phyloP scores from a whole-genome alignment of 441 rosid genomes.

The Pelargonium citronellum region DNA sequence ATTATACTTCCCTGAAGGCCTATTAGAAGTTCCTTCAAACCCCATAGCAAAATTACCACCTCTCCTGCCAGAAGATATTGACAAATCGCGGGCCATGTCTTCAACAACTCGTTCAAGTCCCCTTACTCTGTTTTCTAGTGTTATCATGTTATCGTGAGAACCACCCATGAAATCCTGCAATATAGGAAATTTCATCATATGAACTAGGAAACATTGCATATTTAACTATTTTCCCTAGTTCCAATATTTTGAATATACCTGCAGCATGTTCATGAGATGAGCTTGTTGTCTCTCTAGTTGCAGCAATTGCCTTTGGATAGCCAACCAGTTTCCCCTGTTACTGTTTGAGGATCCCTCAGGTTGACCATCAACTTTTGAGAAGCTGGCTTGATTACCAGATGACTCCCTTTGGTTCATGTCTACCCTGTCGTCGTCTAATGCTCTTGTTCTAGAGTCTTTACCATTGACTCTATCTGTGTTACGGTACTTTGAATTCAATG shows the following conservation, averaged over 20 bases:
- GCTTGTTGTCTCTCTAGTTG: conserved; percentile 91
- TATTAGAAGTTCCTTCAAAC: conserved; percentile 53
- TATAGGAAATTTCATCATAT: conserved; percentile 18
- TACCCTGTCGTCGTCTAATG: conserved; percentile 49
- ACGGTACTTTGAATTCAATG: conserved; percentile 37
- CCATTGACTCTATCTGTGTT: conserved; percentile 48
- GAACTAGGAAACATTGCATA: conserved; percentile 15
- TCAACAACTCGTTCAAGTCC: conserved; percentile 95
- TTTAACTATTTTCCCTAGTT: conserved; percentile 4
- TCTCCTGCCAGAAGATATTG: conserved; percentile 77
- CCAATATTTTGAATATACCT: conserved; percentile 44
- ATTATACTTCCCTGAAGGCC: conserved; percentile 60
- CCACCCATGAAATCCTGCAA: conserved; percentile 97
- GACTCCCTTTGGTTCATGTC: conserved; percentile 50
- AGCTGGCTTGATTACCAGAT: conserved; percentile 43
- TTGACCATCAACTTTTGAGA: conserved; percentile 56
- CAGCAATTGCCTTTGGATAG: conserved; percentile 89
- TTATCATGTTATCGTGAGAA: conserved; percentile 87
- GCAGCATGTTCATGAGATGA: conserved; percentile 91
- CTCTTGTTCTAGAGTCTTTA: conserved; percentile 49
- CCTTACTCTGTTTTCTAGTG: conserved; percentile 86
- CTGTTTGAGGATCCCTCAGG: conserved; percentile 65
- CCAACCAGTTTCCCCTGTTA: conserved; percentile 84
- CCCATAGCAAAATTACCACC: conserved; percentile 51
- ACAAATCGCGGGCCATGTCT: conserved; percentile 86